A percentile compares a stretch with the other conserved stretches of the same genome.
Conservation (phyloP, 768 basidiomycete genomes). For the Amanita pallidorosea region DNA sequence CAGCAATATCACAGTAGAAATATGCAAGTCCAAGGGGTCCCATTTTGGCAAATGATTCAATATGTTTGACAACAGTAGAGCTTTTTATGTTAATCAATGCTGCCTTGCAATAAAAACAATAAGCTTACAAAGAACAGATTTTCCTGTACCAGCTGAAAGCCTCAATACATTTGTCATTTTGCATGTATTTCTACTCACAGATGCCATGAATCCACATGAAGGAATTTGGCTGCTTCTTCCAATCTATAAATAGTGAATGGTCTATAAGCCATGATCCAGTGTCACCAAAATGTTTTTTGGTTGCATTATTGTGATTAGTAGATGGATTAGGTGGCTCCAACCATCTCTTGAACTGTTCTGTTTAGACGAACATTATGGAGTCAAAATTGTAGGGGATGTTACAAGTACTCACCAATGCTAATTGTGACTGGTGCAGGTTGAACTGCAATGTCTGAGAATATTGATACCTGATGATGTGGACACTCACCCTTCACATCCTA, state of each 20-base stretch:
- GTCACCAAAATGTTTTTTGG: background rate
- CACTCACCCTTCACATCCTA: background rate
- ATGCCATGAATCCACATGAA: background rate
- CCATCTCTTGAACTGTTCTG: background rate
- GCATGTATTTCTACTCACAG: background rate
- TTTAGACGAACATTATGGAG: too few relatives aligned
- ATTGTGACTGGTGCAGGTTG: background rate
- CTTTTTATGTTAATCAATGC: too few relatives aligned
- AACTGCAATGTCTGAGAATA: background rate
- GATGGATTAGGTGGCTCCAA: background rate
- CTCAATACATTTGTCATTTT: background rate
- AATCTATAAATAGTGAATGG: too few relatives aligned
- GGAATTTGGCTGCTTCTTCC: too few relatives aligned
- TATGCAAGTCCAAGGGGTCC: too few relatives aligned
- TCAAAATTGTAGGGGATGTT: too few relatives aligned
- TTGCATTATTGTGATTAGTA: background rate
- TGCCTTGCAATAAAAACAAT: too few relatives aligned
- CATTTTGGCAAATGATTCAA: too few relatives aligned
- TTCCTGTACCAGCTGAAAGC: background rate
- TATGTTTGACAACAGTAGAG: too few relatives aligned
- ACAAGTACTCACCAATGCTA: background rate
- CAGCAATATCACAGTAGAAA: too few relatives aligned
- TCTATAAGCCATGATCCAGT: too few relatives aligned
- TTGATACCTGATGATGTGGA: background rate
- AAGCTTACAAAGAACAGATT: too few relatives aligned